Evolutionary conservation across 2,329 filamentous ascomycete species (phyloP).

Genomic region (Cercospora berteroae): DNA sequence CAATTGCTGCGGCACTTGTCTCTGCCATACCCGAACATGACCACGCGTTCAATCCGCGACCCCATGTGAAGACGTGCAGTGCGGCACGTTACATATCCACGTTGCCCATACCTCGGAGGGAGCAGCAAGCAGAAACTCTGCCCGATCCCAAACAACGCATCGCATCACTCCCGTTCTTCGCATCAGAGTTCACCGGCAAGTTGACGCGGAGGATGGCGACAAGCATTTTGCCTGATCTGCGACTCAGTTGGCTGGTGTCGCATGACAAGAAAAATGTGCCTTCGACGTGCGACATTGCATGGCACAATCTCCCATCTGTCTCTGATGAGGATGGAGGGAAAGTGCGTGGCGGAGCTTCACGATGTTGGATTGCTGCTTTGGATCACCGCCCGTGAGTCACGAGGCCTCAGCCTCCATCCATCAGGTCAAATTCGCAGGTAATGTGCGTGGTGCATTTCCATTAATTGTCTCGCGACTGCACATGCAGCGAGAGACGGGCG

Average conservation of each 20-base stretch:
- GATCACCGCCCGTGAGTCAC: conserved; percentile 12
- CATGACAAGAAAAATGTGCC: background rate
- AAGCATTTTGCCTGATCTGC: background rate
- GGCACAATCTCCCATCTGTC: background rate
- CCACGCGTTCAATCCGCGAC: background rate
- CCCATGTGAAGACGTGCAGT: background rate
- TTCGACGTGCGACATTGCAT: background rate
- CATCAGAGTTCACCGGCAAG: background rate
- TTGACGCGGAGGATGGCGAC: background rate
- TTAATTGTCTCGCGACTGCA: background rate
- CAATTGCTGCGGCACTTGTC: background rate
- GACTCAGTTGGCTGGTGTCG: background rate
- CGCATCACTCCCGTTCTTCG: background rate
- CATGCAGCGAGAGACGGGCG: background rate
- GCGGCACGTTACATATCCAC: background rate
- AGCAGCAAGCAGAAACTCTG: background rate
- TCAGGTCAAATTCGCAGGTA: background rate
- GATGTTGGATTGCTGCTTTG: background rate
- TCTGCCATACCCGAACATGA: background rate
- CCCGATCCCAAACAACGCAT: background rate
- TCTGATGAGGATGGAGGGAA: background rate
- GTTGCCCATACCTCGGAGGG: background rate
- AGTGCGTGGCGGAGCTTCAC: background rate
- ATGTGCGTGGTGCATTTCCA: background rate
- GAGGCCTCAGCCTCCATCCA: conserved; percentile 9